Conservation (phyloP, 2,329 filamentous ascomycete genomes). For the Tolypocladium sp. region DNA sequence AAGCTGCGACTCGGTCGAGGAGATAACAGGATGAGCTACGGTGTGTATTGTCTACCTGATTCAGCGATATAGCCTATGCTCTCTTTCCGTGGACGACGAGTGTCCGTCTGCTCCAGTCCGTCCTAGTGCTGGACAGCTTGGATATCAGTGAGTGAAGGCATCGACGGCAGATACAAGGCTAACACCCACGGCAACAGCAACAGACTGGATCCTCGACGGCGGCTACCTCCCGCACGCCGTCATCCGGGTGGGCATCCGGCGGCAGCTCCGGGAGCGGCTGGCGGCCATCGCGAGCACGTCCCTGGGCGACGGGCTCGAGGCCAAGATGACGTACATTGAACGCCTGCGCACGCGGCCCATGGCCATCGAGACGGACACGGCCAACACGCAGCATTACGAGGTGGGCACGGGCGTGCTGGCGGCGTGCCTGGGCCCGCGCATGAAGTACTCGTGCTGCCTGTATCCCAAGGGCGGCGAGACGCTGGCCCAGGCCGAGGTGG, state of each 20-base stretch:
- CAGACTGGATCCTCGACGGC: constrained; percentile 52
- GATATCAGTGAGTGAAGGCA: no score
- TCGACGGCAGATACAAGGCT: background rate
- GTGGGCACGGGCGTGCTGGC: constrained; percentile 56
- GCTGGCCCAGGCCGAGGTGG: constrained; percentile 56
- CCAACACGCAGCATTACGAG: constrained; percentile 66
- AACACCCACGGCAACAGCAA: constrained; percentile 6
- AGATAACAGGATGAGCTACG: constrained; percentile 6
- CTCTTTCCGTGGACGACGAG: background rate
- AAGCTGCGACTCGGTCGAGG: background rate
- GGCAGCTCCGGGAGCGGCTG: constrained; percentile 54
- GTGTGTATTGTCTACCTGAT: background rate
- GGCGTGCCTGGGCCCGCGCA: constrained; percentile 54
- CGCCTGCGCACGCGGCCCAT: constrained; percentile 52
- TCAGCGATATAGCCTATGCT: no score
- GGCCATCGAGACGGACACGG: constrained; percentile 56
- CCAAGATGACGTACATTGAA: constrained; percentile 56
- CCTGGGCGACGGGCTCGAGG: constrained; percentile 40
- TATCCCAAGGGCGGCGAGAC: constrained; percentile 55
- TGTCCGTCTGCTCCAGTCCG: background rate
- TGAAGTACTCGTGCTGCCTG: constrained; percentile 64
- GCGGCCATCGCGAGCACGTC: constrained; percentile 43
- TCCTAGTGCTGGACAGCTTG: no score
- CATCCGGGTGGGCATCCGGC: constrained; percentile 56
- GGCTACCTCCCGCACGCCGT: constrained; percentile 55